Conservation (phyloP, 2,329 filamentous ascomycete species). For the Sporothrix pallida region DNA sequence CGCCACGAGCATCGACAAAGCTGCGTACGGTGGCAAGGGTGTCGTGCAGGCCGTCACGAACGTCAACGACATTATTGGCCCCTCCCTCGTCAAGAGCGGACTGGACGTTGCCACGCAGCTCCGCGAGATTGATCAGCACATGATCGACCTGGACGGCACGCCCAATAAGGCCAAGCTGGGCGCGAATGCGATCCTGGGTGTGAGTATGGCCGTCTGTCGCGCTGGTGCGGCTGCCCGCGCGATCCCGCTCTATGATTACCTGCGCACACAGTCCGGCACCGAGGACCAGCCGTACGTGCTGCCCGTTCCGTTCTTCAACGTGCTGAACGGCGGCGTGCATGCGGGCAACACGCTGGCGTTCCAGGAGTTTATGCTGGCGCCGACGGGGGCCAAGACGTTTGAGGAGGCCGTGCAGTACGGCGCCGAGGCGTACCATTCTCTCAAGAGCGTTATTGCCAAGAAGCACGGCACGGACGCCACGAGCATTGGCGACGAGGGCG, state of each 20-base stretch:
- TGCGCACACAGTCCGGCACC: neutral
- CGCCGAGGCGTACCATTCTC: neutral
- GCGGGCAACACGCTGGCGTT: neutral
- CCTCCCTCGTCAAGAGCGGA: neutral
- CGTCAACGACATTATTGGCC: neutral
- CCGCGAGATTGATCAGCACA: conserved; percentile 56
- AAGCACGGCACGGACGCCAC: neutral
- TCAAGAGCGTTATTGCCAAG: neutral
- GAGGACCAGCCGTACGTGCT: neutral
- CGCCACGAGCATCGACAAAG: neutral
- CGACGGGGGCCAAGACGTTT: neutral
- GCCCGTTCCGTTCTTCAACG: conserved; percentile 1
- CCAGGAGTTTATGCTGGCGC: conserved; percentile 9
- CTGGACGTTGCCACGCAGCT: neutral
- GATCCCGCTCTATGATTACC: neutral
- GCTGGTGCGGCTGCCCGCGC: neutral
- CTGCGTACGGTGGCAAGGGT: neutral
- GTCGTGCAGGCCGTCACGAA: neutral
- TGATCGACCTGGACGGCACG: conserved; percentile 62
- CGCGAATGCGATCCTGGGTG: conserved; percentile 65
- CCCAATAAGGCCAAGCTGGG: conserved; percentile 64
- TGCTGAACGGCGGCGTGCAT: neutral
- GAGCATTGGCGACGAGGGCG: conserved; percentile 12
- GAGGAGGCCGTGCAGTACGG: neutral
- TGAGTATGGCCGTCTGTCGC: conserved; percentile 45